These are phyloP conservation scores for Monilinia fructicola DNA, from an alignment of 2,329 filamentous ascomycete species.

Conservation along the genomic window DNA sequence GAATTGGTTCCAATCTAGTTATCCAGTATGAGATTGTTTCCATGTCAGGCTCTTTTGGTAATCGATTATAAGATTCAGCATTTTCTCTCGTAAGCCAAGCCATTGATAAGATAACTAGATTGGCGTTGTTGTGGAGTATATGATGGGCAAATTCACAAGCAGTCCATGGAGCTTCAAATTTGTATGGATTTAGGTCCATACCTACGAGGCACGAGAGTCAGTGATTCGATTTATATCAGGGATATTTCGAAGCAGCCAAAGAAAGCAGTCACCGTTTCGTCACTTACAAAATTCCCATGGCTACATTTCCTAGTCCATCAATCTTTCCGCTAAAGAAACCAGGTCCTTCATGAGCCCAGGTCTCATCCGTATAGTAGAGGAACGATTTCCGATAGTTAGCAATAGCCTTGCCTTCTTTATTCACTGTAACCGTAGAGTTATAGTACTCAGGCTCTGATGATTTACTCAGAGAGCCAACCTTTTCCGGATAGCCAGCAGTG, in stretches of 20 bases:
- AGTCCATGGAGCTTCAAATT: constrained; percentile 51
- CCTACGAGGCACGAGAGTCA: constrained; percentile 36
- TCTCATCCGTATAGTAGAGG: constrained; percentile 60
- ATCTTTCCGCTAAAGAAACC: constrained; percentile 52
- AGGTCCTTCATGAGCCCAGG: constrained; percentile 57
- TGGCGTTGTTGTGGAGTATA: constrained; percentile 54
- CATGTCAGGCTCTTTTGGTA: constrained; percentile 63
- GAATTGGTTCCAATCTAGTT: constrained; percentile 65
- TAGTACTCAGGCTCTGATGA: constrained; percentile 54
- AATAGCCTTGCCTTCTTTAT: constrained; percentile 57
- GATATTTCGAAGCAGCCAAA: background rate
- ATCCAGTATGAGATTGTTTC: constrained; percentile 77
- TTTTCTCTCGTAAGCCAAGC: constrained; percentile 69
- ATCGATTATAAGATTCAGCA: constrained; percentile 47
- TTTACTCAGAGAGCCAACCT: constrained; percentile 53
- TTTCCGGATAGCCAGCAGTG: constrained; percentile 73
- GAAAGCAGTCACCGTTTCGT: constrained; percentile 23
- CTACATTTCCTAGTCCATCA: constrained; percentile 50
- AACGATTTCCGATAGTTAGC: constrained; percentile 62
- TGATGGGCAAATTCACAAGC: constrained; percentile 53
- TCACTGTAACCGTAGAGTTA: constrained; percentile 56
- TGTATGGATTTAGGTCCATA: constrained; percentile 62
- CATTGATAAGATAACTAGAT: constrained; percentile 71
- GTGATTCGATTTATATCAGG: background rate
- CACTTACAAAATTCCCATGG: constrained; percentile 61